A percentile compares a stretch with the other conserved stretches of the same genome.
These are phyloP conservation scores for Panaeolus papilionaceus DNA, from an alignment of 768 basidiomycete genomes.

Conservation along the genomic window DNA sequence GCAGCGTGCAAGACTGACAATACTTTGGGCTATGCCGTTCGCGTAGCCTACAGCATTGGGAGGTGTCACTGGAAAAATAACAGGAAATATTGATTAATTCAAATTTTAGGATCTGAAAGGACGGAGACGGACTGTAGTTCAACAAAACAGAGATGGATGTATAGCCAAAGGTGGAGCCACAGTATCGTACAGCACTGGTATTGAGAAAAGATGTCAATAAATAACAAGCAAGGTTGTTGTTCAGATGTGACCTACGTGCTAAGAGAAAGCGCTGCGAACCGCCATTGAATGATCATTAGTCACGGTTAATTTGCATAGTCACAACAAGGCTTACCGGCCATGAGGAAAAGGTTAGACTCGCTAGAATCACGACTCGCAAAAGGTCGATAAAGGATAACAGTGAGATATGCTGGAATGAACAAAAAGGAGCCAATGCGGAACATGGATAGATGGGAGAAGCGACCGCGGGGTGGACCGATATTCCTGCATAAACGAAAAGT, in stretches of 20 bases:
- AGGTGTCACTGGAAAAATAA: constrained; percentile 75
- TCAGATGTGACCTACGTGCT: constrained; percentile 70
- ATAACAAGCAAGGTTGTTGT: constrained; percentile 1
- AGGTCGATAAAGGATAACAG: constrained; percentile 74
- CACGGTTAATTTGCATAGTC: not conserved
- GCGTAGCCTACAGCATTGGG: constrained; percentile 88
- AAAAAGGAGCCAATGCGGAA: constrained; percentile 86
- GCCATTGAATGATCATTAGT: constrained; percentile 21
- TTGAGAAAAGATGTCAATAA: constrained; percentile 7
- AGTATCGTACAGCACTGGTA: constrained; percentile 82
- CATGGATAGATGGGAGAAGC: constrained; percentile 87
- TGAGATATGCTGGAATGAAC: constrained; percentile 90
- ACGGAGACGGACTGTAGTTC: constrained; percentile 68
- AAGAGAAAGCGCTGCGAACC: constrained; percentile 63
- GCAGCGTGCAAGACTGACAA: constrained; percentile 92
- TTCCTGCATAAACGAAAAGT: constrained; percentile 48
- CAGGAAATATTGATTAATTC: constrained; percentile 3
- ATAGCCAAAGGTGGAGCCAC: constrained; percentile 88
- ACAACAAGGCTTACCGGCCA: constrained; percentile 63
- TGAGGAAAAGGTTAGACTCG: constrained; percentile 79
- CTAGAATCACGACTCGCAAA: constrained; percentile 69
- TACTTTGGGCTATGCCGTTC: constrained; percentile 95
- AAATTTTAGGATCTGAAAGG: not conserved
- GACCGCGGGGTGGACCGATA: constrained; percentile 80
- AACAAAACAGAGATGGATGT: constrained; percentile 89